Conservation (phyloP, 352 stramenopile species). For the Phytophthora colocasiae region DNA sequence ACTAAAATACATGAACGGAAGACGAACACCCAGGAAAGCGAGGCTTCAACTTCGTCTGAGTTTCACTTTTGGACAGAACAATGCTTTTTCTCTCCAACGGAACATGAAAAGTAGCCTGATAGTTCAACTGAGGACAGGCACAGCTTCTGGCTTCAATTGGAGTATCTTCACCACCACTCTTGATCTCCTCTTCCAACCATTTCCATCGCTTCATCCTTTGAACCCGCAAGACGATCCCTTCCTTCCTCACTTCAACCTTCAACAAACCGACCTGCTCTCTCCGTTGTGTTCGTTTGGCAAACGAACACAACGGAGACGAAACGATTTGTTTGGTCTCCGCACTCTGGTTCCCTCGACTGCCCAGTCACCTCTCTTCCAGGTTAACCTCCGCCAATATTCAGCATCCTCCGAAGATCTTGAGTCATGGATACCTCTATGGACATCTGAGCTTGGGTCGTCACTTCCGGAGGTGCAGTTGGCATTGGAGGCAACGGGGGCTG, state of each 20-base stretch:
- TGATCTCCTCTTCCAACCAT: conserved; percentile 10
- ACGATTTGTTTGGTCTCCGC: neutral
- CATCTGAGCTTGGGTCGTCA: conserved; percentile 32
- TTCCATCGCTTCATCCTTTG: conserved; percentile 9
- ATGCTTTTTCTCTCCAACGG: neutral
- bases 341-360: neutral
- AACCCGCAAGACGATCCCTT: conserved; percentile 1
- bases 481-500: conserved; percentile 38
- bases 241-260: conserved; percentile 1
- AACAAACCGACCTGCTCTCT: neutral
- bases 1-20: neutral
- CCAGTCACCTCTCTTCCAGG: neutral
- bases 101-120: neutral
- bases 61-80: no score
- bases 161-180: conserved; percentile 25
- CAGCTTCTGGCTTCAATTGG: conserved; percentile 11
- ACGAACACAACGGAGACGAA: no score
- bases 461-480: conserved; percentile 46
- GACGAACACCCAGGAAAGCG: neutral
- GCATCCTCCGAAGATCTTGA: conserved; percentile 77
- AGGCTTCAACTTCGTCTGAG: no score
- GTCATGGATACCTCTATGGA: conserved; percentile 82
- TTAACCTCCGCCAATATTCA: conserved; percentile 76
- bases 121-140: conserved; percentile 7
- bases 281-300: neutral